Conservation (phyloP, 2,329 filamentous ascomycete genomes). For the Bipolaris gigantea region DNA sequence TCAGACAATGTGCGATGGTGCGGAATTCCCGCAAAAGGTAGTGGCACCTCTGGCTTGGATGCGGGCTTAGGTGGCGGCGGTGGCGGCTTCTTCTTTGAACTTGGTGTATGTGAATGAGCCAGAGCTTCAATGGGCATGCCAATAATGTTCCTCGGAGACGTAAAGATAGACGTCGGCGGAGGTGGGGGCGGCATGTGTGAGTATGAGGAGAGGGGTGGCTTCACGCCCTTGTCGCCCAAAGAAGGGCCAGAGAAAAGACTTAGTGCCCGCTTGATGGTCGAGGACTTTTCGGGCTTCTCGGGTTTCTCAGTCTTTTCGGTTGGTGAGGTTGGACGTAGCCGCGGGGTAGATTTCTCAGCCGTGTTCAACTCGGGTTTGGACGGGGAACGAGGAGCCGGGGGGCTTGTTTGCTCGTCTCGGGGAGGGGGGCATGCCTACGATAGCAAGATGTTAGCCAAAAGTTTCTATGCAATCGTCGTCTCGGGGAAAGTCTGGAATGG, state of each 20-base stretch:
- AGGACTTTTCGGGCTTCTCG: conserved; percentile 14
- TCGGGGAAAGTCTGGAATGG: conserved; percentile 4
- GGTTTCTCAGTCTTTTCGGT: conserved; percentile 11
- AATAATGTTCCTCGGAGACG: conserved; percentile 29
- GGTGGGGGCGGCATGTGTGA: conserved; percentile 29
- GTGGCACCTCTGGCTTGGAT: conserved; percentile 11
- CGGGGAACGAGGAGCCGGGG: conserved; percentile 11
- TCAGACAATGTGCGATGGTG: conserved; percentile 21
- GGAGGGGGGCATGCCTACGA: conserved; percentile 12
- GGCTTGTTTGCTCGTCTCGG: conserved; percentile 10
- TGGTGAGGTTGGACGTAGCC: conserved; percentile 18
- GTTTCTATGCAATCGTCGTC: conserved; percentile 4
- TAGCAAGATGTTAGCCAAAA: conserved; percentile 17
- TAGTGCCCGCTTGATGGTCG: conserved; percentile 24
- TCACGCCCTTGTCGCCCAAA: background rate
- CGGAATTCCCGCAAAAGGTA: conserved; percentile 13
- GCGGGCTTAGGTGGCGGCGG: conserved; percentile 12
- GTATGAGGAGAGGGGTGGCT: conserved; percentile 23
- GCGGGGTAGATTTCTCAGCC: conserved; percentile 18
- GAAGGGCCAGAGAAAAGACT: conserved; percentile 8
- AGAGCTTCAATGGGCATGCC: conserved; percentile 27
- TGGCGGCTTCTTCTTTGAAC: conserved; percentile 15
- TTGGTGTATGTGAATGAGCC: conserved; percentile 21
- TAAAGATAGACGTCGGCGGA: conserved; percentile 30
- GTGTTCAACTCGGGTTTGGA: conserved; percentile 18